Percentiles rank a stretch among this genome's conserved stretches.
Evolutionary conservation across 495 filamentous ascomycete species (phyloP).

Genomic region (Hamigera avellanea): DNA sequence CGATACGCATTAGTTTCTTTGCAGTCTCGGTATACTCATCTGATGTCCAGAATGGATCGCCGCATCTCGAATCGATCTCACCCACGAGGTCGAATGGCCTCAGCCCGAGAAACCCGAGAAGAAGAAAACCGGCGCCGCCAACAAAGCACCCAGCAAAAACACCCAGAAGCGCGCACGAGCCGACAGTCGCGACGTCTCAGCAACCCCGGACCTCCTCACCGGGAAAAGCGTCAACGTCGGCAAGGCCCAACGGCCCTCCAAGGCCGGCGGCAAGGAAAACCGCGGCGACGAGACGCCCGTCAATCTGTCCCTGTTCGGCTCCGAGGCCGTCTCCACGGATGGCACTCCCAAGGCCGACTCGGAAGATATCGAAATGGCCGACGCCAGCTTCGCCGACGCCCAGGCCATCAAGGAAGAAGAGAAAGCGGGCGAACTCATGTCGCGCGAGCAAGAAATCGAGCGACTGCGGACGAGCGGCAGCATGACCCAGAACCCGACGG

Average conservation of each 20-base stretch:
- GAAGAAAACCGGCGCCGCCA: slow-evolving; percentile 41
- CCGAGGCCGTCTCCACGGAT: slow-evolving; percentile 36
- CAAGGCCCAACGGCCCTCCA: slow-evolving; percentile 38
- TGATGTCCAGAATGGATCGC: slow-evolving; percentile 71
- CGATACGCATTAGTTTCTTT: background rate
- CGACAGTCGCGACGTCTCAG: slow-evolving; percentile 45
- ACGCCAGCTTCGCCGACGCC: slow-evolving; percentile 38
- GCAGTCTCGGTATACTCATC: slow-evolving; percentile 7
- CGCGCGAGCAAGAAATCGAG: slow-evolving; percentile 88
- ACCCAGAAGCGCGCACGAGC: slow-evolving; percentile 40
- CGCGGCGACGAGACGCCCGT: slow-evolving; percentile 24
- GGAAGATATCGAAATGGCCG: slow-evolving; percentile 54
- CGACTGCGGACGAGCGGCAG: slow-evolving; percentile 85
- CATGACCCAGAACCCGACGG: slow-evolving; percentile 97
- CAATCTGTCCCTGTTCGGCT: slow-evolving; percentile 28
- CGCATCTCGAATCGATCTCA: slow-evolving; percentile 68
- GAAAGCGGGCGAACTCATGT: slow-evolving; percentile 43
- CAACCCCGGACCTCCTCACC: slow-evolving; percentile 42
- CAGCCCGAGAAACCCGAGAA: slow-evolving; percentile 59
- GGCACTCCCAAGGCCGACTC: slow-evolving; percentile 46
- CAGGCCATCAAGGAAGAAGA: slow-evolving; percentile 31
- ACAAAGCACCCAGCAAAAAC: slow-evolving; percentile 39
- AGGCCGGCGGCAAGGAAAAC: slow-evolving; percentile 57
- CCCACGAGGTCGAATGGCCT: slow-evolving; percentile 67
- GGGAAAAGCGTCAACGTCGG: slow-evolving; percentile 36